Conservation (phyloP, 805 yeast species). For the Saccharomycopsis oosterbeekiorum region DNA sequence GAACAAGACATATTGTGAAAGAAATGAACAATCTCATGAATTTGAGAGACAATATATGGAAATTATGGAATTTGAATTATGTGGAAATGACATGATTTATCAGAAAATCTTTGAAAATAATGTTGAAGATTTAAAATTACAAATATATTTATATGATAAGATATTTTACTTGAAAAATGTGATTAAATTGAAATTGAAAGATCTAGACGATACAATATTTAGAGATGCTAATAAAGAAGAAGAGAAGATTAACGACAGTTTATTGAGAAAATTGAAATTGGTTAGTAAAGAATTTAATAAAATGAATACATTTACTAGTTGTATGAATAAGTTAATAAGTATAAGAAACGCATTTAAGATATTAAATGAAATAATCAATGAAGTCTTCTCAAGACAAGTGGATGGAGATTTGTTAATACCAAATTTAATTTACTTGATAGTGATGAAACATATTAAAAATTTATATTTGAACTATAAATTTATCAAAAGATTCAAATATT, state of each 20-base stretch:
- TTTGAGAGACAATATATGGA: conserved; percentile 9
- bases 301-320: conserved; percentile 5
- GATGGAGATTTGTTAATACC: conserved; percentile 16
- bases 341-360: conserved; percentile 5
- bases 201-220: conserved; percentile 9
- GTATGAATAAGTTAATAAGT: conserved; percentile 13
- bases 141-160: conserved; percentile 9
- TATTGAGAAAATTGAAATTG: conserved; percentile 4
- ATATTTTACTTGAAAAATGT: conserved; percentile 8
- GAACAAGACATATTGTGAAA: neutral
- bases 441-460: conserved; percentile 10
- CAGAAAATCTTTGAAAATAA: conserved; percentile 14
- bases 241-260: conserved; percentile 1
- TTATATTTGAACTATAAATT: conserved; percentile 13
- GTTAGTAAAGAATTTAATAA: conserved; percentile 10
- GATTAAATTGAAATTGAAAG: conserved; percentile 3
- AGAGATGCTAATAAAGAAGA: neutral
- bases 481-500: conserved; percentile 14
- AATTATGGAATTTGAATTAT: conserved; percentile 7
- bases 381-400: neutral
- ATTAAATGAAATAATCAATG: neutral
- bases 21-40: neutral
- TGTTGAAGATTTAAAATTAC: conserved; percentile 13
- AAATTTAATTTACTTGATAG: conserved; percentile 9
- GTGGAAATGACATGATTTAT: conserved; percentile 11